Evolutionary conservation across 192 early-diverging fungal genomes (phyloP).

Genomic region (Rhizophagus sp.): DNA sequence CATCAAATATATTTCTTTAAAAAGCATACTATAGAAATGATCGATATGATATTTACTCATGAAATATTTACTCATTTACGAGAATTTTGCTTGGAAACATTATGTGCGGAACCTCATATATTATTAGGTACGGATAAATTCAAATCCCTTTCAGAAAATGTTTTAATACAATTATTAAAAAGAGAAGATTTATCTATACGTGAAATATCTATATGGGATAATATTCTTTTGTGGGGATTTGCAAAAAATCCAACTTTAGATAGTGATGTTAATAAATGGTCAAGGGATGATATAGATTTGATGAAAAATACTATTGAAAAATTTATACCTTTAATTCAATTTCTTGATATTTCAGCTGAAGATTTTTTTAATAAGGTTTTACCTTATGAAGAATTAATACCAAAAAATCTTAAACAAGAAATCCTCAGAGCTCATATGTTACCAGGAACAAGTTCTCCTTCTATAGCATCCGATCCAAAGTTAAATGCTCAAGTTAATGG

Average conservation of each 20-base stretch:
- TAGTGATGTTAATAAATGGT: neutral
- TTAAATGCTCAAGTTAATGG: neutral
- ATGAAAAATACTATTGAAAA: neutral
- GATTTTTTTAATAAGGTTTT: neutral
- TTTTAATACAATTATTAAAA: neutral
- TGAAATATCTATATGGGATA: neutral
- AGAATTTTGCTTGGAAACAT: neutral
- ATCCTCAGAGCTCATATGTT: neutral
- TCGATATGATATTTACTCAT: neutral
- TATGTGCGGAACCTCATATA: neutral
- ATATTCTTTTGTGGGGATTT: neutral
- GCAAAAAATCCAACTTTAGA: neutral
- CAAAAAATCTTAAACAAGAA: neutral
- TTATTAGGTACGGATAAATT: neutral
- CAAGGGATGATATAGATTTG: neutral
- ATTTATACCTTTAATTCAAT: neutral
- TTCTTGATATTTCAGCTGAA: neutral
- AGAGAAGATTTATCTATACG: neutral
- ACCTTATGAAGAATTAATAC: neutral
- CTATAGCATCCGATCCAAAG: no score
- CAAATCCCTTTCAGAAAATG: neutral
- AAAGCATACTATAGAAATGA: neutral
- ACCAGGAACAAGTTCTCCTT: neutral
- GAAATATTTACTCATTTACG: neutral
- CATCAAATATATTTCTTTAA: neutral